These are phyloP conservation scores for Candida morakotiae DNA, from an alignment of 805 yeast genomes.

Conservation along the genomic window DNA sequence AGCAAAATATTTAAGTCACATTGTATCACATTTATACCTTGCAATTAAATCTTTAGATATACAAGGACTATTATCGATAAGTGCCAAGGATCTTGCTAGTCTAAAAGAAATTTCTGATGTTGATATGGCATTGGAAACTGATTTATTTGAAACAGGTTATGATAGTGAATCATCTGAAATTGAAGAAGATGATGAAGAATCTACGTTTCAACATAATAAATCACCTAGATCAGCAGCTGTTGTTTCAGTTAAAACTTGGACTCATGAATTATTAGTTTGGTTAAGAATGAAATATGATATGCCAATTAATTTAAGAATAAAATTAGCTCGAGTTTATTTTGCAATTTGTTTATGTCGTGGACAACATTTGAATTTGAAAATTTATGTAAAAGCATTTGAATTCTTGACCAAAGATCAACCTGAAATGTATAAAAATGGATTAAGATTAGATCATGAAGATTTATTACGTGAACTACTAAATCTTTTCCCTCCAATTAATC, in stretches of 20 bases:
- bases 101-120: constrained; percentile 28
- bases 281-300: constrained; percentile 72
- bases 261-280: constrained; percentile 78
- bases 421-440: constrained; percentile 36
- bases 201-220: constrained; percentile 53
- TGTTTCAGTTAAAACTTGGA: constrained; percentile 77
- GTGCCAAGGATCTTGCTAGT: constrained; percentile 62
- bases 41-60: constrained; percentile 74
- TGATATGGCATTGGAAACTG: constrained; percentile 53
- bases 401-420: constrained; percentile 48
- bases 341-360: constrained; percentile 70
- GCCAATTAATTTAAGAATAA: constrained; percentile 61
- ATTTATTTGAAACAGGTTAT: constrained; percentile 39
- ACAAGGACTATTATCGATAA: constrained; percentile 62
- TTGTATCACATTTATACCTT: constrained; percentile 74
- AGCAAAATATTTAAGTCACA: constrained; percentile 70
- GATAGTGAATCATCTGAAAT: constrained; percentile 39
- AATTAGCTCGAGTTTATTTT: constrained; percentile 66
- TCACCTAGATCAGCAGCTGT: constrained; percentile 69
- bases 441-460: constrained; percentile 49
- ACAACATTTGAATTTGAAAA: constrained; percentile 55
- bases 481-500: constrained; percentile 32
- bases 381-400: constrained; percentile 61
- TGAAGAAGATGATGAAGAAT: constrained; percentile 37
- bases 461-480: constrained; percentile 32